Evolutionary conservation across 163 green algal genomes (phyloP), one percentile per base, ranked within the genome.

Genomic region (Volvox carteri): DNA sequence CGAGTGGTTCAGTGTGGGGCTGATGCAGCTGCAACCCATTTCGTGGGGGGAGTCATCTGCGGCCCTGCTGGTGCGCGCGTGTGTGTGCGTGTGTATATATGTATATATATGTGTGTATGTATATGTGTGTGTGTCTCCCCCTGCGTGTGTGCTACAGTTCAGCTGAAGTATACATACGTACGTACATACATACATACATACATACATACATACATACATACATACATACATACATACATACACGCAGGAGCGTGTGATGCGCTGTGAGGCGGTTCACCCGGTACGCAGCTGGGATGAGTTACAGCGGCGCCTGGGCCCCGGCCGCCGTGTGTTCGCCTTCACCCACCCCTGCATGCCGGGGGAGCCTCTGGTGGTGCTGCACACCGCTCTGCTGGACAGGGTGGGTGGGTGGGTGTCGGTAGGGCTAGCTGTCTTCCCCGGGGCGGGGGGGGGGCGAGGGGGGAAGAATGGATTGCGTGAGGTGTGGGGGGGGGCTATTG

Each of bases 341-440:
- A 91, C 91, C 23, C 95, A 97, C 84, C 86, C 89, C 11, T 90
- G 84, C 37, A 86, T 97, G 85, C 95, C 95, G 0, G 88, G 91
- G 14, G 92, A 96, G 90, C 94, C 95, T 37, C 92, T 97, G 60
- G 93, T 97, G 42, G 90, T 96, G 35, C 93, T 97, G 41, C 95
- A 97, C 80, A 95, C 92, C 0, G 94, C 95, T 6, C 87, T 97
- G 37, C 74, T 90, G 19, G 2, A 77, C 21, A 12, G 50, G 28
- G 80, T 95, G 54, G 46, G 78, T 39, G 44, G 44, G 11, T 52
- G 9, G 68, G 35, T 14, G 30, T 8, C 21, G 5, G 39, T 37
- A 37, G 70, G 37, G 39, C 16, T 78, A 68, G 62, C 7, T n/a
- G n/a, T n/a, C n/a, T n/a, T n/a, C n/a, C n/a, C n/a, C n/a, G n/a